Evolutionary conservation across 768 basidiomycete species (phyloP).

Genomic region (Lactarius akahatsu): DNA sequence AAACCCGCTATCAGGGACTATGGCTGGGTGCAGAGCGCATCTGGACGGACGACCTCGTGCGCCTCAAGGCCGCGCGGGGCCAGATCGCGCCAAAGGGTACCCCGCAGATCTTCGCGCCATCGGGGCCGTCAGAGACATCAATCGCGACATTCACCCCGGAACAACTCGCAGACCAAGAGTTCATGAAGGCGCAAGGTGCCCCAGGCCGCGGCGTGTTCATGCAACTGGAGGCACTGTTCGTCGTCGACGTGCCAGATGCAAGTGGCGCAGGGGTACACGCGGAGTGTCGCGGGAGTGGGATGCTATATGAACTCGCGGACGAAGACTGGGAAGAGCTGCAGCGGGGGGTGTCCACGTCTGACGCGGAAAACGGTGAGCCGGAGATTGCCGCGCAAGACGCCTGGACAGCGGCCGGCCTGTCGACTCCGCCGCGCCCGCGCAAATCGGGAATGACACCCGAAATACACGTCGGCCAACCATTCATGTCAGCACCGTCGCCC

Average conservation of each 20-base stretch:
- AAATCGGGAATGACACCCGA: constrained; percentile 18
- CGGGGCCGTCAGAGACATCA: constrained; percentile 46
- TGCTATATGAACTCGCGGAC: constrained; percentile 78
- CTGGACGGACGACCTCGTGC: constrained; percentile 82
- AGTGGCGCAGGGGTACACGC: constrained; percentile 44
- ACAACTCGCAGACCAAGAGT: constrained; percentile 20
- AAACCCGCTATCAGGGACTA: constrained; percentile 70
- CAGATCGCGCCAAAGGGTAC: constrained; percentile 68
- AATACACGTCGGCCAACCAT: constrained; percentile 29
- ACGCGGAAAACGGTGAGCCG: constrained; percentile 38
- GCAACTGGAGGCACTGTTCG: constrained; percentile 62
- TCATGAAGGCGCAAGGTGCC: constrained; percentile 44
- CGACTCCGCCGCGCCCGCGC: constrained; percentile 12
- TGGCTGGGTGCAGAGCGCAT: constrained; percentile 92
- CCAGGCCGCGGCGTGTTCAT: constrained; percentile 68
- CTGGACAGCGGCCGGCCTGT: constrained; percentile 12
- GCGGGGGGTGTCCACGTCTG: constrained; percentile 15
- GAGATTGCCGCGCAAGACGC: constrained; percentile 21
- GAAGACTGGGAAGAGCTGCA: constrained; percentile 58
- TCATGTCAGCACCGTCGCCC: constrained; percentile 37
- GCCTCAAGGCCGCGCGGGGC: constrained; percentile 67
- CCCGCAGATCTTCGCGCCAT: constrained; percentile 56
- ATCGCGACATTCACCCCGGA: constrained; percentile 23
- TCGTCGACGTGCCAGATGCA: constrained; percentile 51
- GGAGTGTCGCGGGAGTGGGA: constrained; percentile 69